Evolutionary conservation across 1,284 basidiomycete genomes (phyloP).

Genomic region (Hortiboletus rubellus): DNA sequence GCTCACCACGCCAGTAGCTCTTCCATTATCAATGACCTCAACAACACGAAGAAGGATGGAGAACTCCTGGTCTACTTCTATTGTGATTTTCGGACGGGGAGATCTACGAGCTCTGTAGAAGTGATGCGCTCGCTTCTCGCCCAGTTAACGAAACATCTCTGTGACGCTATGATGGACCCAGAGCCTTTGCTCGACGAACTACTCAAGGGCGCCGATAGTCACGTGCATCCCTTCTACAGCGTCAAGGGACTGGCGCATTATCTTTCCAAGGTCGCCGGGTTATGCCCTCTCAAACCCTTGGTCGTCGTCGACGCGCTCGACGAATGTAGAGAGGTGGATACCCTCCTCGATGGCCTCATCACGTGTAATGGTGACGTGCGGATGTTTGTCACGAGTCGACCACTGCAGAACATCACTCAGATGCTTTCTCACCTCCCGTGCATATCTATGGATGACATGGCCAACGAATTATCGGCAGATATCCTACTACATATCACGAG

Average conservation of each 20-base stretch:
- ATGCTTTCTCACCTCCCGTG: background rate
- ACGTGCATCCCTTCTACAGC: conserved; percentile 4
- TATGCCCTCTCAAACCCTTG: conserved; percentile 2
- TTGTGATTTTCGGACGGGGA: conserved; percentile 14
- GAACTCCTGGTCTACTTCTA: conserved; percentile 17
- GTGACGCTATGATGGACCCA: background rate
- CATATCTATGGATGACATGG: conserved; percentile 10
- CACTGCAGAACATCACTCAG: background rate
- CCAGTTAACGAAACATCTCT: background rate
- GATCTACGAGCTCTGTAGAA: conserved; percentile 11
- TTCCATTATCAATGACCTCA: conserved; percentile 8
- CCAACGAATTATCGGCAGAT: conserved; percentile 1
- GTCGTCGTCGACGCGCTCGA: conserved; percentile 16
- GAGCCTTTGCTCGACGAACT: conserved; percentile 9
- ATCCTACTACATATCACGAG: conserved; percentile 5
- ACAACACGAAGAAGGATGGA: background rate
- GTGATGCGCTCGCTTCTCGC: conserved; percentile 16
- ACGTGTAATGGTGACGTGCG: background rate
- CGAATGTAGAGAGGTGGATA: conserved; percentile 11
- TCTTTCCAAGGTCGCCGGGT: conserved; percentile 1
- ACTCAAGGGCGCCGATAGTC: conserved; percentile 3
- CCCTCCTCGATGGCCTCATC: conserved; percentile 3
- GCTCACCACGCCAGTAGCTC: conserved; percentile 2
- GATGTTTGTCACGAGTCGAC: conserved; percentile 12
- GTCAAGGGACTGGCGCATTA: background rate